Base-by-base conservation (phyloP, 805 yeast species). In the Barnettozyma botsteinii region DNA sequence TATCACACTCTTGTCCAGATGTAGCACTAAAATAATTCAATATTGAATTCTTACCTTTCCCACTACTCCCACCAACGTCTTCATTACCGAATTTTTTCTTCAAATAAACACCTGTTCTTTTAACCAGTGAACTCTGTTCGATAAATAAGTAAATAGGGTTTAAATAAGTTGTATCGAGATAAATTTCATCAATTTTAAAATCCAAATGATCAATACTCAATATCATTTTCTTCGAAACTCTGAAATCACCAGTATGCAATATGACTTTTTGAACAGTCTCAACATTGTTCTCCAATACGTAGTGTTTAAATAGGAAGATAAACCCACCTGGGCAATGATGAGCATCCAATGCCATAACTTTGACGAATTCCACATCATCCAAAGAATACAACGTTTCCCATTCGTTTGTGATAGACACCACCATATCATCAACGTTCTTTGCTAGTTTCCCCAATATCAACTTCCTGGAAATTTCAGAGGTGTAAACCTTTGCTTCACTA, bases 321-420 rank as follows among this genome's bases (percentile, higher is more conserved):
- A 77, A 86, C 3, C 97, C 86, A 2, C 98, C 98, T 1, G 98
- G 98, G 60, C 98, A 93, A 61, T 93, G 98, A 51, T 93, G 91
- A 0, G 98, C 98, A 50, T 85, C 88, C 6, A 82, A 61, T 11
- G 80, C 66, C 0, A 79, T 73, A 0, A 87, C 88, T 26, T 67
- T 67, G 0, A 73, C 65, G 15, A 61, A 62, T 13, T 75, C 70
- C 0, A 19, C 26, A n/a, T 24, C 37, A 17, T 19, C 15, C 4
- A 29, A 28, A n/a, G 30, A 23, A 19, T 22, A 30, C 18, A 35
- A 22, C 5, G 20, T 22, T 10, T 21, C 25, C 26, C 33, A 40
- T 13, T 31, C 18, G 3, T 33, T 14, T 4, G 19, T n/a, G 2
- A 30, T 6, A 6, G 30, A 11, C 5, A 10, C 29, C 10, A 40